Evolutionary conservation across 2,329 filamentous ascomycete species (phyloP).

Genomic region (Aspergillus thermomutatus): DNA sequence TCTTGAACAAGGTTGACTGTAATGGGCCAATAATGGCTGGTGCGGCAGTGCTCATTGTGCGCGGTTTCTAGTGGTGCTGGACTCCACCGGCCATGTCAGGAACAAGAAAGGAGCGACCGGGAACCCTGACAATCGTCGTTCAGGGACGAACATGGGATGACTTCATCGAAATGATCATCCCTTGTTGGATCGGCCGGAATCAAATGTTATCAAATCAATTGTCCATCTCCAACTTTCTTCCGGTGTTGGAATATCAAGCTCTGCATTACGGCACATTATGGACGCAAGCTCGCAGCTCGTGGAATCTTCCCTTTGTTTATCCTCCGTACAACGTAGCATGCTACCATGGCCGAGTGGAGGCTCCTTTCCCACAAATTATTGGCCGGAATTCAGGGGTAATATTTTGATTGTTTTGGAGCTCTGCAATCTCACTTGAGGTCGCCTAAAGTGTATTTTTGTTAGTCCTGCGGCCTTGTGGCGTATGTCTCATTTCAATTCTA

Average conservation of each 20-base stretch:
- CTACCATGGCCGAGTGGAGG: neutral
- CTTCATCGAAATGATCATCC: constrained; percentile 14
- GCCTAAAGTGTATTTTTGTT: neutral
- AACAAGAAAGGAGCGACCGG: constrained; percentile 17
- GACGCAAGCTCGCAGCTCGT: neutral
- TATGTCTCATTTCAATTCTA: neutral
- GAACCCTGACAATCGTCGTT: constrained; percentile 7
- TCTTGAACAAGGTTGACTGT: neutral
- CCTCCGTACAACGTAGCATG: neutral
- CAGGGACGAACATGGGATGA: constrained; percentile 10
- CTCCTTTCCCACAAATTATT: neutral
- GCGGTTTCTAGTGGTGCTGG: neutral
- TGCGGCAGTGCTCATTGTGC: neutral
- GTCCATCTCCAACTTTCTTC: neutral
- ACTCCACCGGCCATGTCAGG: constrained; percentile 13
- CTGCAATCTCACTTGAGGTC: neutral
- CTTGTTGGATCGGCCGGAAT: neutral
- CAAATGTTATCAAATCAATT: neutral
- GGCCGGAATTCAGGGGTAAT: neutral
- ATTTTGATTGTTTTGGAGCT: neutral
- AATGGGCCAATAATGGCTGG: neutral
- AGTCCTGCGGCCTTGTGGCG: neutral
- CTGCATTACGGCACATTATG: neutral
- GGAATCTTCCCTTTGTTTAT: neutral
- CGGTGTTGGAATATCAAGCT: neutral